Percentiles rank a stretch among this genome's conserved stretches.
These are phyloP conservation scores for Hortiboletus campestris DNA, from an alignment of 768 basidiomycete species.

Conservation along the genomic window DNA sequence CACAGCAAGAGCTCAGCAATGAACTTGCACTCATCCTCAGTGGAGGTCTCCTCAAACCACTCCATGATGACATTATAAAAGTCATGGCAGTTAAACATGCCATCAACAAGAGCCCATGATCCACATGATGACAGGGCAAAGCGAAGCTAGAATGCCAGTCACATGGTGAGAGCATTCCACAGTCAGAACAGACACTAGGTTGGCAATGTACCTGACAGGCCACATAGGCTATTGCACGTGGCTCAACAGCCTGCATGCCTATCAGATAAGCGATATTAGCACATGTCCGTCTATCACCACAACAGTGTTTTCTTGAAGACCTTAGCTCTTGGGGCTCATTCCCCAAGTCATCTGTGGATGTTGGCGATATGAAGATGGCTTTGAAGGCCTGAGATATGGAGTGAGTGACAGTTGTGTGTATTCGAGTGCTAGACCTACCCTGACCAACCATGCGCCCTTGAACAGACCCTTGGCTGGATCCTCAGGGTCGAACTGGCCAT, in stretches of 20 bases:
- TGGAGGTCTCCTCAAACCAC: too few relatives aligned
- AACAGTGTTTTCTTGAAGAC: background rate
- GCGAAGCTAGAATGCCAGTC: too few relatives aligned
- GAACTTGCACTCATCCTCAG: too few relatives aligned
- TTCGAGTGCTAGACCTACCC: background rate
- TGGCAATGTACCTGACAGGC: background rate
- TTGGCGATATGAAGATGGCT: background rate
- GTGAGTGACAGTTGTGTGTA: background rate
- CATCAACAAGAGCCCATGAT: too few relatives aligned
- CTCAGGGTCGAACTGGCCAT: background rate
- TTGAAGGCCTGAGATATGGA: background rate
- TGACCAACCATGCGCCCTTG: background rate
- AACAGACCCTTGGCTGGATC: background rate
- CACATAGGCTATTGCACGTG: background rate
- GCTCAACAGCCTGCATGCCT: background rate
- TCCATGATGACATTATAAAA: too few relatives aligned
- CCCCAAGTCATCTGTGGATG: background rate
- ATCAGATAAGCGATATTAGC: background rate
- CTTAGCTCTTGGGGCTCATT: background rate
- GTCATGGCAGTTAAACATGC: too few relatives aligned
- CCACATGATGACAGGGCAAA: too few relatives aligned
- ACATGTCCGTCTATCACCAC: background rate
- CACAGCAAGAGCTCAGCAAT: too few relatives aligned
- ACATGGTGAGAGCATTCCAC: too few relatives aligned
- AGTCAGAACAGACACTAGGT: too few relatives aligned